Conservation (phyloP, 1,139 yeast species). For the Candida neerlandica region DNA sequence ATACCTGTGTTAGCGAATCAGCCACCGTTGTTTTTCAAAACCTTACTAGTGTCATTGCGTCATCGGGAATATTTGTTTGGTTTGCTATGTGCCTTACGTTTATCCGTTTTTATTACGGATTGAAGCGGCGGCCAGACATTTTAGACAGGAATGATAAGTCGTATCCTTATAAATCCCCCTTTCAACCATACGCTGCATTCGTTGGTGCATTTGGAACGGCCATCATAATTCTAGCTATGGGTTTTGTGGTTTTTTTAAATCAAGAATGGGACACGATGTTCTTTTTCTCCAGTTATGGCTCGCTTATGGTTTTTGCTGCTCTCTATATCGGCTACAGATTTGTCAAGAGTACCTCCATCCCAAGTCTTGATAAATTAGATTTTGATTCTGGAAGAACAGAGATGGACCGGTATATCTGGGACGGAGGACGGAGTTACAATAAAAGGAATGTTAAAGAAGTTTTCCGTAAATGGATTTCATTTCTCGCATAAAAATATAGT, state of each 20-base stretch:
- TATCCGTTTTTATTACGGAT: slow-evolving; percentile 69
- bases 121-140: slow-evolving; percentile 66
- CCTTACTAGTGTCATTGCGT: slow-evolving; percentile 63
- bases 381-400: slow-evolving; percentile 80
- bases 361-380: slow-evolving; percentile 68
- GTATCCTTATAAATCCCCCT: slow-evolving; percentile 77
- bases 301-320: slow-evolving; percentile 54
- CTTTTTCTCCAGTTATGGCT: slow-evolving; percentile 71
- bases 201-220: slow-evolving; percentile 63
- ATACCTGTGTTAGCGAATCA: slow-evolving; percentile 56
- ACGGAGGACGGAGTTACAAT: slow-evolving; percentile 56
- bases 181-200: slow-evolving; percentile 76
- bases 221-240: slow-evolving; percentile 62
- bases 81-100: slow-evolving; percentile 77
- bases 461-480: slow-evolving; percentile 36
- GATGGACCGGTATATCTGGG: slow-evolving; percentile 70
- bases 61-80: slow-evolving; percentile 79
- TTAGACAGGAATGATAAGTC: slow-evolving; percentile 61
- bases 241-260: slow-evolving; percentile 65
- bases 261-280: slow-evolving; percentile 65
- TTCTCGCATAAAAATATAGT: slow-evolving; percentile 29
- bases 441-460: slow-evolving; percentile 38
- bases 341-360: slow-evolving; percentile 56
- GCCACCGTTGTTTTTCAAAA: slow-evolving; percentile 70
- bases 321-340: slow-evolving; percentile 60